Base-by-base conservation (phyloP, 2,329 filamentous ascomycete species). In the Fusarium sp. region DNA sequence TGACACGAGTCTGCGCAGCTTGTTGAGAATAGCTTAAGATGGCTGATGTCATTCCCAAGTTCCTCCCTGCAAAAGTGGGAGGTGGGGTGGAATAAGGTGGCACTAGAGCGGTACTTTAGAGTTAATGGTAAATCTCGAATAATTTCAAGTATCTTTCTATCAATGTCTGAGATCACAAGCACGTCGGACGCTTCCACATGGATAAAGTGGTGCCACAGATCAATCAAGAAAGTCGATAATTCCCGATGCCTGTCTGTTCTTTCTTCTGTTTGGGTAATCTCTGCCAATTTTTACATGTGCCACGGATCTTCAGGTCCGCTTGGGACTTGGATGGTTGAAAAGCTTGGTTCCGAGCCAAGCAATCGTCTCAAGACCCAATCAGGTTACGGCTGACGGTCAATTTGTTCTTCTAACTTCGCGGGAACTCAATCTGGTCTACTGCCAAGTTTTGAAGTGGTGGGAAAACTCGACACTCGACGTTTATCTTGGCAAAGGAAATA, bases 11-110 rank as follows among this genome's bases (percentile, higher is more conserved):
- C 62, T 71, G 66, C 56, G 49, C 60, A 64, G 70, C 63, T 66
- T 69, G 61, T 66, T 72, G 63, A 45, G 66, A 61, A 56, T 56
- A 69, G 55, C 43, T 71, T 55, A 68, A 56, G 49, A 61, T 68
- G 68, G 71, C 72, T 74, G 73, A 75, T 74, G 72, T 75, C 73
- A 75, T 74, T 72, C 53, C 46, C 20, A 66, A 68, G 45, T 59
- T 55, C 55, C 58, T 50, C 47, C 59, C 34, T 58, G 56, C 55
- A 63, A 68, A 69, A 73, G 68, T 63, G 55, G 71, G 57, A 68
- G 55, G 66, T 55, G 47, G 58, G 63, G 40, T 32, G 34, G 32
- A 21, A 12, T n/a, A 42, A 27, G 54, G 48, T 12, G 20, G 49
- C 47, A 60, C 47, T 72, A 72, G 48, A 32, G 34, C 32, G 48